Percentiles rank a stretch among this genome's conserved stretches.
phyloP scores from a whole-genome alignment of 2,329 filamentous ascomycete genomes.

The Ophiobolus disseminans region DNA sequence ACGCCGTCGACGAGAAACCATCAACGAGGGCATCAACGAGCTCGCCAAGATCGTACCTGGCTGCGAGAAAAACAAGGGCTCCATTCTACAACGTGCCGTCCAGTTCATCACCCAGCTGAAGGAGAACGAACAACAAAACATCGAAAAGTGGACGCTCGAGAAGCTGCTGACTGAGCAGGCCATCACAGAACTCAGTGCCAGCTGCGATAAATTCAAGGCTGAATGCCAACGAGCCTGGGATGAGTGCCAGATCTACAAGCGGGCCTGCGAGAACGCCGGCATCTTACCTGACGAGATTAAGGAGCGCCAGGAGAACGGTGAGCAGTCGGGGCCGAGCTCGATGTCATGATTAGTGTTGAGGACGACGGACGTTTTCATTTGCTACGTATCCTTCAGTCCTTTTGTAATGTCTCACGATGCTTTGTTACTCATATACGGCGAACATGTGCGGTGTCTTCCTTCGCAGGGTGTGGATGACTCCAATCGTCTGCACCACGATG shows the following conservation, averaged over 20 bases:
- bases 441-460: constrained; percentile 9
- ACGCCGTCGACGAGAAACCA: constrained; percentile 93
- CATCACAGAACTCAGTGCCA: constrained; percentile 83
- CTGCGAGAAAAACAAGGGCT: constrained; percentile 99
- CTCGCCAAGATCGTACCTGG: constrained; percentile 96
- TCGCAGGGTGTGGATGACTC: too few relatives aligned
- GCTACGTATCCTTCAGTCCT: background rate
- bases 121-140: constrained; percentile 91
- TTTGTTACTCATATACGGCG: constrained; percentile 12
- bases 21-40: constrained; percentile 98
- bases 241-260: constrained; percentile 80
- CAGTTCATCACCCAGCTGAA: constrained; percentile 94
- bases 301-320: constrained; percentile 48
- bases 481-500: too few relatives aligned
- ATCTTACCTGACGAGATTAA: constrained; percentile 51
- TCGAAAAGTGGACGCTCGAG: constrained; percentile 91
- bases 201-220: constrained; percentile 84
- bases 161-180: constrained; percentile 90
- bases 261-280: constrained; percentile 50
- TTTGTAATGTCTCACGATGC: constrained; percentile 3
- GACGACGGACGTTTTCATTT: background rate
- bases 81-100: constrained; percentile 90
- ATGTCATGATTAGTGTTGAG: constrained; percentile 6
- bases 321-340: constrained; percentile 45
- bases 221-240: constrained; percentile 80